Evolutionary conservation across 768 basidiomycete genomes (phyloP).

Genomic region (Leccinellum luteum): DNA sequence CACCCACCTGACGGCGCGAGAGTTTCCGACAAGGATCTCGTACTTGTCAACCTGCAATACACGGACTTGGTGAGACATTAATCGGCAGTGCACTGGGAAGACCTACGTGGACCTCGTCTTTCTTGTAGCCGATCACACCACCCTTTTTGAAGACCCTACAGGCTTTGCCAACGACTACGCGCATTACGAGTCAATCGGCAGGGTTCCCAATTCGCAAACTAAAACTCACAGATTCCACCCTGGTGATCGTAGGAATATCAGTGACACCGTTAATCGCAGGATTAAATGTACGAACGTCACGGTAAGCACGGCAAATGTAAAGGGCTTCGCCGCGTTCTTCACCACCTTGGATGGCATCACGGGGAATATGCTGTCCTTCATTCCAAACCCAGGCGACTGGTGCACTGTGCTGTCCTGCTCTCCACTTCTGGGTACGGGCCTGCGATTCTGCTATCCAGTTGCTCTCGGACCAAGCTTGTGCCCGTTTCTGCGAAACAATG

Average conservation of each 20-base stretch:
- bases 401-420: conserved; percentile 38
- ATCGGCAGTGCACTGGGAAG: not conserved
- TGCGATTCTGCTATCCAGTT: conserved; percentile 60
- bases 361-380: conserved; percentile 58
- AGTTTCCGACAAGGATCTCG: conserved; percentile 70
- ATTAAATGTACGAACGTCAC: conserved; percentile 42
- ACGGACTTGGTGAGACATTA: not conserved
- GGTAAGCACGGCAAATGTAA: conserved; percentile 59
- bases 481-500: conserved; percentile 41
- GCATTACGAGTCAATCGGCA: not conserved
- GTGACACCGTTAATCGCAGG: not conserved
- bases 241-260: conserved; percentile 24
- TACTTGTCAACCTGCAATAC: conserved; percentile 51
- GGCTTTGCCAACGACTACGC: conserved; percentile 65
- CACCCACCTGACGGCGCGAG: conserved; percentile 58
- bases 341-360: conserved; percentile 54
- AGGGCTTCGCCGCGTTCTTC: conserved; percentile 49
- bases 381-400: conserved; percentile 64
- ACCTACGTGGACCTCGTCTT: conserved; percentile 57
- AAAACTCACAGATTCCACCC: conserved; percentile 51
- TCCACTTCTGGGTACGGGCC: conserved; percentile 49
- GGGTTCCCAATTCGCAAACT: not conserved
- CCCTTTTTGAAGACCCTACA: conserved; percentile 57
- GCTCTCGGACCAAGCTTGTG: conserved; percentile 45
- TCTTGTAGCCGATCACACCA: conserved; percentile 58